Percentiles rank a stretch among this genome's conserved stretches.
Conservation (phyloP, 805 yeast genomes). For the Cyberlindnera bimundalis region DNA sequence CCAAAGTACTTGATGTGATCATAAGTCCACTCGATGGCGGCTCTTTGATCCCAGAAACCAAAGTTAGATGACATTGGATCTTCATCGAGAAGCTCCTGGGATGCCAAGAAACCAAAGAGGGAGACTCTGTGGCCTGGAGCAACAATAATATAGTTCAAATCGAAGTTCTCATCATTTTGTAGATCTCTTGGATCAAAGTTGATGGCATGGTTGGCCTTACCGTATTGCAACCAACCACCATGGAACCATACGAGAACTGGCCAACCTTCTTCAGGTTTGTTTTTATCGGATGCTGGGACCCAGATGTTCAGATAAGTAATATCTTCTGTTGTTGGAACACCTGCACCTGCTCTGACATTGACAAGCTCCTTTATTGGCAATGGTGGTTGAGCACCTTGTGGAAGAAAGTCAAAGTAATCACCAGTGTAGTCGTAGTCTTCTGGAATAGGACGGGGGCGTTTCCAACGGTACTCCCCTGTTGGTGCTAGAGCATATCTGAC, state of each 20-base stretch:
- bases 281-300: conserved; percentile 32
- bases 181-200: conserved; percentile 15
- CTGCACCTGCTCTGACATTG: conserved; percentile 11
- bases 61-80: conserved; percentile 31
- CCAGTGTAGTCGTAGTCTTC: conserved; percentile 36
- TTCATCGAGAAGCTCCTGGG: conserved; percentile 19
- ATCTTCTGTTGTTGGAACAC: conserved; percentile 28
- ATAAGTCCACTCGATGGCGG: conserved; percentile 45
- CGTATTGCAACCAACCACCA: conserved; percentile 42
- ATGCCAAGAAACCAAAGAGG: conserved; percentile 35
- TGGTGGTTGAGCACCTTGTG: conserved; percentile 14
- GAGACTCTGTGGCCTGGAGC: conserved; percentile 40
- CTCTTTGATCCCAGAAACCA: conserved; percentile 41
- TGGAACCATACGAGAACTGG: conserved; percentile 41
- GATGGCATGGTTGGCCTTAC: conserved; percentile 17
- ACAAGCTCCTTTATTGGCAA: conserved; percentile 11
- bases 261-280: conserved; percentile 36
- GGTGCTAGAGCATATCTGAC: conserved; percentile 32
- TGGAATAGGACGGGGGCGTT: conserved; percentile 33
- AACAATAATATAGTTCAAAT: conserved; percentile 29
- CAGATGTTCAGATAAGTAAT: conserved; percentile 36
- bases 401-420: conserved; percentile 30
- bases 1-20: conserved; percentile 42
- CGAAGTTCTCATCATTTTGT: conserved; percentile 31
- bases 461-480: conserved; percentile 32